Evolutionary conservation across 768 basidiomycete species (phyloP).

Genomic region (Lentinula sp.): DNA sequence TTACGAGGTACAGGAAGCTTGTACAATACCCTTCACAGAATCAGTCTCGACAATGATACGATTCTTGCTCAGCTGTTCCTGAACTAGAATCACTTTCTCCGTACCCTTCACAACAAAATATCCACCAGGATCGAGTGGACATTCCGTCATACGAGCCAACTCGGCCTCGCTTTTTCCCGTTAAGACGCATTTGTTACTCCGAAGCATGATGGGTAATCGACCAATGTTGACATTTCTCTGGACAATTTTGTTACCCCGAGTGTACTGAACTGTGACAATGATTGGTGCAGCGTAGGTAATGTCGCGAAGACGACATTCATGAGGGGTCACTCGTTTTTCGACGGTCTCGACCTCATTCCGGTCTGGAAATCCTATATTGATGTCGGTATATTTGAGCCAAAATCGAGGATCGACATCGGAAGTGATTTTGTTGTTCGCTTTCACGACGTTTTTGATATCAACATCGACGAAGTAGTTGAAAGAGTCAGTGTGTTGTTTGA

Average conservation of each 20-base stretch:
- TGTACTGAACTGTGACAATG: constrained; percentile 91
- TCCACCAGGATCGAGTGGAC: constrained; percentile 97
- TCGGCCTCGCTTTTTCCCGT: constrained; percentile 71
- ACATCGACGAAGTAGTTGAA: constrained; percentile 99
- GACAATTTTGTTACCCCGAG: constrained; percentile 85
- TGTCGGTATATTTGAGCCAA: constrained; percentile 95
- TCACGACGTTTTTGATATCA: constrained; percentile 95
- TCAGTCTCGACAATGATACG: constrained; percentile 98
- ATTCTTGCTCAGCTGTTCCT: constrained; percentile 98
- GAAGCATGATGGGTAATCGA: constrained; percentile 90
- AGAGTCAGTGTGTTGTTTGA: constrained; percentile 98
- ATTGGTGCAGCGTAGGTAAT: constrained; percentile 93
- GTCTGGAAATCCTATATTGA: constrained; percentile 87
- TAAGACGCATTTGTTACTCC: constrained; percentile 92
- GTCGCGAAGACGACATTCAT: constrained; percentile 95
- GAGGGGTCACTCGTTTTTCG: constrained; percentile 84
- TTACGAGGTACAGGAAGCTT: constrained; percentile 94
- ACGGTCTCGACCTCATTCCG: constrained; percentile 78
- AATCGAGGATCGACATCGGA: constrained; percentile 97
- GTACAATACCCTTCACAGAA: constrained; percentile 80
- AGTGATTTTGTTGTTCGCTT: constrained; percentile 88
- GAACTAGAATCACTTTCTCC: constrained; percentile 98
- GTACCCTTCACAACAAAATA: constrained; percentile 99
- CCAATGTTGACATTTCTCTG: constrained; percentile 86
- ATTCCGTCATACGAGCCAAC: constrained; percentile 93